Conservation (phyloP, 2,329 filamentous ascomycete genomes). For the Trichophyton verrucosum region DNA sequence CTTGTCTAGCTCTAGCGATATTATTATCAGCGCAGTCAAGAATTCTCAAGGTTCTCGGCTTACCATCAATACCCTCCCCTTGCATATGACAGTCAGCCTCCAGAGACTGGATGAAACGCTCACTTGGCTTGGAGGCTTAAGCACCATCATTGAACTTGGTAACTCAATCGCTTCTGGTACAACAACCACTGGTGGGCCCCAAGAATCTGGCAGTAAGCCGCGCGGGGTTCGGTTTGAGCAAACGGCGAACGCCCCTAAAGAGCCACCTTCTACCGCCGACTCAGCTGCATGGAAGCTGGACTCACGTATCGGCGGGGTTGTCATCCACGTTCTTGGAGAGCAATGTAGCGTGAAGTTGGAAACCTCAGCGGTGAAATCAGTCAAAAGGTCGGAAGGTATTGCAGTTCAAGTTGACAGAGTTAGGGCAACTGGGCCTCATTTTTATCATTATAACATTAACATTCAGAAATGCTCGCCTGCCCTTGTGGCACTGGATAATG, state of each 20-base stretch:
- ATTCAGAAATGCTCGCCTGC: constrained; percentile 42
- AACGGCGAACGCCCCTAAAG: constrained; percentile 4
- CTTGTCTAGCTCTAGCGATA: constrained; percentile 25
- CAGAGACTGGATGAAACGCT: constrained; percentile 75
- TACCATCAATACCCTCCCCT: constrained; percentile 61
- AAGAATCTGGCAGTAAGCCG: constrained; percentile 22
- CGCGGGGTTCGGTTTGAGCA: constrained; percentile 45
- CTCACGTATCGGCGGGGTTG: constrained; percentile 60
- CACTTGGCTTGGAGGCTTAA: constrained; percentile 79
- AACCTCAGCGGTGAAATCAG: constrained; percentile 69
- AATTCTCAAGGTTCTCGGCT: constrained; percentile 29
- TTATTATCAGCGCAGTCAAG: constrained; percentile 27
- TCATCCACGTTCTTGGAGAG: constrained; percentile 64
- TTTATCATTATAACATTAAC: constrained; percentile 33
- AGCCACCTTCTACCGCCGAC: background rate
- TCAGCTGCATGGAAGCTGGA: constrained; percentile 49
- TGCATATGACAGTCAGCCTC: constrained; percentile 65
- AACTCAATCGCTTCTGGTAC: constrained; percentile 67
- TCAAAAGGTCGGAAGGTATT: constrained; percentile 60
- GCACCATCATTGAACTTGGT: constrained; percentile 78
- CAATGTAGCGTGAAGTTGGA: constrained; percentile 62
- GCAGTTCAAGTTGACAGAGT: constrained; percentile 63
- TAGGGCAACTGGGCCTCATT: constrained; percentile 59
- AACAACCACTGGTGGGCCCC: constrained; percentile 34
- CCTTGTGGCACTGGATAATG: constrained; percentile 49